Base-by-base conservation (phyloP, 352 stramenopile species). In the Pythium sukuiense region DNA sequence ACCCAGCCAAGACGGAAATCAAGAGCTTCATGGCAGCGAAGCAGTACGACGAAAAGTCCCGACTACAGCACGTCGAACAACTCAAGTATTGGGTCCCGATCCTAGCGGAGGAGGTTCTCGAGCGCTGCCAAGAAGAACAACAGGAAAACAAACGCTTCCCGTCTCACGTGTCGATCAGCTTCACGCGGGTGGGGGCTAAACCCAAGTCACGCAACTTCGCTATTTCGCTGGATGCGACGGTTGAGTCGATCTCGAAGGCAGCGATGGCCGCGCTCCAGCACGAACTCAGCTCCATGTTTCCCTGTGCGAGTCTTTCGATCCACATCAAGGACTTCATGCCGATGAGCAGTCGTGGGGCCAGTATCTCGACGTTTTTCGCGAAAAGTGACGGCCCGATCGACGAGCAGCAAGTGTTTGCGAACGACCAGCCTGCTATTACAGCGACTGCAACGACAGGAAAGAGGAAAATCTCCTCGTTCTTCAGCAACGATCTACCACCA, bases 51-150 rank as follows among this genome's bases (percentile, higher is more conserved):
- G 71, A 83, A 50, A 85, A 77, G n/a, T 83, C 78, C 0, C 76
- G 75, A 1, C 69, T 95, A 0, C 56, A 77, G 35, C 69, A 76
- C 14, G 41, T 83, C 5, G 71, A 85, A 27, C 78, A 92, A 66
- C 70, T 95, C 14, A 73, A 80, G 57, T 95, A 95, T 65, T 95
- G 87, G 87, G 53, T 92, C 11, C 80, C 66, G 43, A 76, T 95
- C 27, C 61, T 95, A 14, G 82, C 76, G 3, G 80, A 92, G 63
- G 87, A 93, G 71, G 85, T 92, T 43, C 63, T 90, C 16, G 71
- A 90, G 62, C 83, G 87, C n/a, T 89, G 80, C 49, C 83, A 95
- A 57, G 82, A 92, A 70, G 87, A 95, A 59, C 79, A 80, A 32
- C 65, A 76, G 30, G 87, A 93, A 65, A 92, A 90, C 74, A 87